A percentile compares a stretch with the other conserved stretches of the same genome.
These are phyloP conservation scores for Fusarium sp. DNA, from an alignment of 2,329 filamentous ascomycete species.

Conservation along the genomic window DNA sequence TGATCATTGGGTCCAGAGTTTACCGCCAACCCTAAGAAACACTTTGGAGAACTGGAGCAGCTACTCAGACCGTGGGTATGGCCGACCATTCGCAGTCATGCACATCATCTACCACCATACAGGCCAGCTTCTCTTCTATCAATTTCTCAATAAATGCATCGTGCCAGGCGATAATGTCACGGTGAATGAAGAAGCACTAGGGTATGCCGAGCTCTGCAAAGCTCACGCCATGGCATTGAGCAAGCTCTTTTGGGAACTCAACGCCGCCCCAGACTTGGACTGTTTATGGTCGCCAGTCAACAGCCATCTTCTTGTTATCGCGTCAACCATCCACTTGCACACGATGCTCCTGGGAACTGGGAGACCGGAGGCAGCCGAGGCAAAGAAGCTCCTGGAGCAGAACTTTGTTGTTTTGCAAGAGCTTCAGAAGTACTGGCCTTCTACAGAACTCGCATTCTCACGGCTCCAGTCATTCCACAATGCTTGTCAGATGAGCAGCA, in stretches of 20 bases:
- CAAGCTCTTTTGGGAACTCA: background rate
- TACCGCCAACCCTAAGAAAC: background rate
- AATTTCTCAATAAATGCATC: conserved; percentile 1
- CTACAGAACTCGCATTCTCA: background rate
- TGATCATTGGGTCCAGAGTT: background rate
- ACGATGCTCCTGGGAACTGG: background rate
- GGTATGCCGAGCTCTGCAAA: background rate
- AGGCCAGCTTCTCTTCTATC: background rate
- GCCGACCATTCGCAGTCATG: background rate
- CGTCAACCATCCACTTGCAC: conserved; percentile 2
- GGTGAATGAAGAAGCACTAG: background rate
- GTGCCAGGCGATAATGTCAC: background rate
- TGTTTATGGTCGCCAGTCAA: conserved; percentile 4
- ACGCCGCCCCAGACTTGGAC: background rate
- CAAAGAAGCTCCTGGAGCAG: background rate
- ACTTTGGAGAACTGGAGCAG: background rate
- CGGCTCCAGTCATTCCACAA: conserved; percentile 1
- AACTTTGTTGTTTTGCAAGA: background rate
- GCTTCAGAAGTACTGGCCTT: background rate
- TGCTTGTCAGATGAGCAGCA: background rate
- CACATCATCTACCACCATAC: background rate
- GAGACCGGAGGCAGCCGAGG: background rate
- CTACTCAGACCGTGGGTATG: background rate
- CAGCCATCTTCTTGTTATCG: conserved; percentile 6
- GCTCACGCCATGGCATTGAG: background rate